These are phyloP conservation scores for Periglandula ipomoeae DNA, from an alignment of 2,329 filamentous ascomycete genomes.

Conservation along the genomic window DNA sequence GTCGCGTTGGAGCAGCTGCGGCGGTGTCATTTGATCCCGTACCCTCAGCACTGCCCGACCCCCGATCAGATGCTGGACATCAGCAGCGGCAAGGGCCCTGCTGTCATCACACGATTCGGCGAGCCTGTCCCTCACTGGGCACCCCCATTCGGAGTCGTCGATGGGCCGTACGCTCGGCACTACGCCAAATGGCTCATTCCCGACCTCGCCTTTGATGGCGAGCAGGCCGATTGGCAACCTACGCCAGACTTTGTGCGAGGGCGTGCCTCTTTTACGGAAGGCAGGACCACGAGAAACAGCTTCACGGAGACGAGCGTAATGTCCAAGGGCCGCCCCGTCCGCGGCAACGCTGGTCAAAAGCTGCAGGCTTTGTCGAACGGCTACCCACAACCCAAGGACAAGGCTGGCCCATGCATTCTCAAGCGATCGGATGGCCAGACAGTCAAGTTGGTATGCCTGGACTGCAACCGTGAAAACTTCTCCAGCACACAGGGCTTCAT, in stretches of 20 bases:
- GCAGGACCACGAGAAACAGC: conserved; percentile 71
- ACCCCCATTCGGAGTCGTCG: conserved; percentile 79
- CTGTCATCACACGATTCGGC: conserved; percentile 52
- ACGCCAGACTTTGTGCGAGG: conserved; percentile 31
- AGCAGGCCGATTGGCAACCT: conserved; percentile 37
- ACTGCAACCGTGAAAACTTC: conserved; percentile 85
- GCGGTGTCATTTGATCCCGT: conserved; percentile 85
- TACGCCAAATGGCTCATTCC: conserved; percentile 93
- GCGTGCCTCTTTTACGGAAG: conserved; percentile 47
- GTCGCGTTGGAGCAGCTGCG: conserved; percentile 87
- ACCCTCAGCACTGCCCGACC: conserved; percentile 61
- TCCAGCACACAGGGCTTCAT: conserved; percentile 98
- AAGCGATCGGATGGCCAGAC: conserved; percentile 77
- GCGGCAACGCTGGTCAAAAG: conserved; percentile 48
- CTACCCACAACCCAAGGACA: conserved; percentile 67
- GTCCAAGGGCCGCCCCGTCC: conserved; percentile 41
- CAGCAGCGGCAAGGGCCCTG: conserved; percentile 63
- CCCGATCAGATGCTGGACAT: conserved; percentile 61
- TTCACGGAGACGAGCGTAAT: conserved; percentile 33
- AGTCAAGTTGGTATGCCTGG: conserved; percentile 83
- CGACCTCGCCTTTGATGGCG: conserved; percentile 75
- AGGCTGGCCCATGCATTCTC: conserved; percentile 72
- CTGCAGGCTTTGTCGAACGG: conserved; percentile 61
- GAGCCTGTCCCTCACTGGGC: conserved; percentile 66
- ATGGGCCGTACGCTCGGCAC: conserved; percentile 89